Percentiles rank a stretch among this genome's conserved stretches.
phyloP scores from a whole-genome alignment of 306 rosid species.

The Prunus davidiana region DNA sequence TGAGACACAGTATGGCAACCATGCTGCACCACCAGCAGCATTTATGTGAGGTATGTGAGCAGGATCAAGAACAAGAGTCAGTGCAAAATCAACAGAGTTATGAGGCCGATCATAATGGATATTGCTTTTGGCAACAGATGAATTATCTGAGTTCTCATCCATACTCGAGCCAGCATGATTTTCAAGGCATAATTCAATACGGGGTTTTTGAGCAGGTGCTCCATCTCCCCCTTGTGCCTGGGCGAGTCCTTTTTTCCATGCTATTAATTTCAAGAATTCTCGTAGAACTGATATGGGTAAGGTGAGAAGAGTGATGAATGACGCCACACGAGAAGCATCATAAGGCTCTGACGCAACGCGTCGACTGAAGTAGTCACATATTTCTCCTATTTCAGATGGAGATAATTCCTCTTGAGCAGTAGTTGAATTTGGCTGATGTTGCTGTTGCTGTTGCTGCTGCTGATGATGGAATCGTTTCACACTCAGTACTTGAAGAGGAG shows the following conservation, averaged over 20 bases:
- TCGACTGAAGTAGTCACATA: constrained; percentile 97
- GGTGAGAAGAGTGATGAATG: constrained; percentile 96
- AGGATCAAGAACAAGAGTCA: constrained; percentile 96
- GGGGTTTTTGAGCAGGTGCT: constrained; percentile 85
- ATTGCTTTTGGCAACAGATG: constrained; percentile 81
- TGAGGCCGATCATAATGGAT: constrained; percentile 86
- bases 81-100: constrained; percentile 88
- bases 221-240: constrained; percentile 87
- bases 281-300: constrained; percentile 86
- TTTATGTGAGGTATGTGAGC: constrained; percentile 83
- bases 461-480: constrained; percentile 98
- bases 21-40: constrained; percentile 97
- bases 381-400: constrained; percentile 82
- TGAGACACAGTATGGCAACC: constrained; percentile 97
- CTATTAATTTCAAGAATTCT: constrained; percentile 94
- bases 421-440: constrained; percentile 70
- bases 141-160: constrained; percentile 53
- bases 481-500: constrained; percentile 97
- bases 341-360: constrained; percentile 99
- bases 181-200: constrained; percentile 96
- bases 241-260: constrained; percentile 90
- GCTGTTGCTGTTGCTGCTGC: constrained; percentile 52
- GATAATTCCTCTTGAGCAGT: constrained; percentile 86
- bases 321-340: constrained; percentile 98
- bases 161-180: constrained; percentile 71